Base-by-base conservation (phyloP, 2,329 filamentous ascomycete genomes). In the Venturia aucupariae region DNA sequence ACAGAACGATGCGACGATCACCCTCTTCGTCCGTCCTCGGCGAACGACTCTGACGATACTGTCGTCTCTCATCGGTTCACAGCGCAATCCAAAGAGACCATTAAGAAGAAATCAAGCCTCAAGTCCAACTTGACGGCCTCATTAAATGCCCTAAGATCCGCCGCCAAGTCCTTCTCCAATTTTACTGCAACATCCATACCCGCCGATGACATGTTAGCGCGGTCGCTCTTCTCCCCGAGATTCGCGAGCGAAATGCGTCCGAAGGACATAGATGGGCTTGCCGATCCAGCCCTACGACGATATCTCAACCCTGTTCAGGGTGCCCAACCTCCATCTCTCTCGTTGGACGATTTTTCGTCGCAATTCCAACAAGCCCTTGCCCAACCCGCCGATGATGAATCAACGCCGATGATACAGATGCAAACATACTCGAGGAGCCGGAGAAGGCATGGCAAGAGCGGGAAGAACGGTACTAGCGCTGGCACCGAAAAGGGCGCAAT, bases 41-140 rank as follows among this genome's bases (percentile, higher is more conserved):
- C 60, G 17, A 38, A 27, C 19, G 41, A 62, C 35, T 60, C 64
- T 22, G 75, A 38, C 64, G 72, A 22, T 69, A 67, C 51, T 71
- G 71, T 27, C 65, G 69, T 32, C 65, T 64, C 35, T 67, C 69
- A 11, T 65, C 68, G 0, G 64, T 35, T 71, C 0, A 67, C 71
- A 54, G 67, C 69, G 13, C 63, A 69, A 7, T 70, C 72, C 6
- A 70, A 72, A 19, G 67, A 72, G 27, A 69, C 74, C 35, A 77
- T 79, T 55, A 79, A 79, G 63, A 67, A 78, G 4, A 75, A 75
- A 61, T 77, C 76, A 22, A 81, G 79, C 1, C 84, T 87, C 75
- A 86, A 83, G 67, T 87, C 85, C 0, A 87, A 87, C 66, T 75
- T 87, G 54, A 87, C 84, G 0, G 82, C 84, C 2, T 87, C 85